Evolutionary conservation across 805 yeast species (phyloP), one percentile per base, ranked within the genome.

Genomic region (Metschnikowia continentalis): DNA sequence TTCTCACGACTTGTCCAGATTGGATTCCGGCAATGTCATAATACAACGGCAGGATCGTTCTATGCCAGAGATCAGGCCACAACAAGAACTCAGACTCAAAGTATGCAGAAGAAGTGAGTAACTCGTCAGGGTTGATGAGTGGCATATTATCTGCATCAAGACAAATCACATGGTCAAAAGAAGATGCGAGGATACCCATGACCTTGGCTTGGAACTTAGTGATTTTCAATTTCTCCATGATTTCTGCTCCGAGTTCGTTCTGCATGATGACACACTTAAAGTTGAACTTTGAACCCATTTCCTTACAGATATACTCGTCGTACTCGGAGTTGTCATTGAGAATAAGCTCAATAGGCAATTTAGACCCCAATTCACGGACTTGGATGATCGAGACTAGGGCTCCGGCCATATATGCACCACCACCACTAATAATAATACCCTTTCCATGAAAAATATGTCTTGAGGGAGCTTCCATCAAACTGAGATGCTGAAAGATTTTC

Each of bases 51-150:
- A 72, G 66, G 1, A 66, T 62, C 10, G 65, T 60, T 54, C 65
- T 65, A 33, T 65, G 70, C 71, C 71, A 68, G 35, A 63, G 52
- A 50, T 69, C 71, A 0, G 74, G 75, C 73, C 74, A 71, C 40
- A 71, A 48, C 13, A 71, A 47, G 54, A 65, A 68, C 23, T 62
- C 61, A 1, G 67, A 58, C 14, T 60, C 44, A 23, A 62, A 44
- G 50, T 57, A 70, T 6, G 67, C 63, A 33, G 61, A 63, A 13
- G 63, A 40, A 33, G 57, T 48, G 10, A 71, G 46, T 17, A 69
- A 54, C 2, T 48, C 45, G 48, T 69, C 74, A 2, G 69, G 63
- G 42, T 68, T 67, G 35, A 59, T 60, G 33, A 70, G 54, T 1
- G 73, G 67, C 55, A 69, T 58, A 49, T 63, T 68, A 52, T 68